Conservation (phyloP, 2,329 filamentous ascomycete species). For the Aspergillus aculeatus region DNA sequence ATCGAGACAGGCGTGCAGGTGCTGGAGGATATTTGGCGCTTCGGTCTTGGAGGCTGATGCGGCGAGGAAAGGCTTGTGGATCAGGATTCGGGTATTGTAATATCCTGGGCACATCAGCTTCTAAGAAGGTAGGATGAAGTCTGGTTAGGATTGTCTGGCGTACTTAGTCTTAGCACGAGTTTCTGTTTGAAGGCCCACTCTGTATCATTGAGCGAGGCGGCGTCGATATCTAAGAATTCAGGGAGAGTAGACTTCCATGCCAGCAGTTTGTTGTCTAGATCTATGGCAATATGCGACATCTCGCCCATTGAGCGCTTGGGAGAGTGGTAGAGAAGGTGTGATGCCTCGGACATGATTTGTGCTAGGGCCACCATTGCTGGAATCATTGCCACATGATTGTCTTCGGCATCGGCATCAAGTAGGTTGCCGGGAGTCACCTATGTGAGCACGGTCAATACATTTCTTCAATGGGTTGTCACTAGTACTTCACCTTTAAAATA, state of each 20-base stretch:
- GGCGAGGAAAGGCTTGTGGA: constrained; percentile 31
- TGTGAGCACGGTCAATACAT: neutral
- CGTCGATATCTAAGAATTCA: constrained; percentile 21
- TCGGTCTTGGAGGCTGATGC: constrained; percentile 15
- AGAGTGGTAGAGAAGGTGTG: constrained; percentile 28
- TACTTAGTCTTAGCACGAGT: constrained; percentile 28
- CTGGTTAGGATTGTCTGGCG: neutral
- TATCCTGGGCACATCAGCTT: constrained; percentile 20
- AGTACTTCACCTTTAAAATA: constrained; percentile 16
- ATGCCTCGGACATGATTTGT: constrained; percentile 29
- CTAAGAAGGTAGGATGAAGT: neutral
- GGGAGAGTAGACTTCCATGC: constrained; percentile 24
- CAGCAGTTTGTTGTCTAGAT: constrained; percentile 19
- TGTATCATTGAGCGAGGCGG: constrained; percentile 25
- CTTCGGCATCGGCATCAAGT: constrained; percentile 21
- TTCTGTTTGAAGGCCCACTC: constrained; percentile 35
- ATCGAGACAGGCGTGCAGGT: constrained; percentile 28
- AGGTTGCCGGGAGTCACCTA: constrained; percentile 4
- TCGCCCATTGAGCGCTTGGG: constrained; percentile 19
- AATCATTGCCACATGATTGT: constrained; percentile 25
- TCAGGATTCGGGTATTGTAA: constrained; percentile 31
- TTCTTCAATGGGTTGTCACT: no score
- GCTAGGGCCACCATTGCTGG: constrained; percentile 28
- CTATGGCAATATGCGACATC: constrained; percentile 24
- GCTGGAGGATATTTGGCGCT: constrained; percentile 13